These are phyloP conservation scores for Termitomyces sp. DNA, from an alignment of 768 basidiomycete genomes.

Conservation along the genomic window DNA sequence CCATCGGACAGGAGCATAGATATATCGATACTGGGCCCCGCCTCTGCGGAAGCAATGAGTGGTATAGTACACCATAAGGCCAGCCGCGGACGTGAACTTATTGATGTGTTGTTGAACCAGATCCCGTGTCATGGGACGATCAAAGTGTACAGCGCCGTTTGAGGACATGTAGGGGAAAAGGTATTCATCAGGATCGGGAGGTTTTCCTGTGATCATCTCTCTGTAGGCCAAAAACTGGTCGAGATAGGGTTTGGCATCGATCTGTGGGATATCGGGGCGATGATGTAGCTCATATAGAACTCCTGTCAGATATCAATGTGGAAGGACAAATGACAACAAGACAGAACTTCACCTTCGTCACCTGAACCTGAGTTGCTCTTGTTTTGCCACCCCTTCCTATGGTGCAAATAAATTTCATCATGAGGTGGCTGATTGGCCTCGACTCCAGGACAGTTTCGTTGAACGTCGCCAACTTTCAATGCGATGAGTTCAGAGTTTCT, in stretches of 20 bases:
- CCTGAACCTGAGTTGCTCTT: not conserved
- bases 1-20: not conserved
- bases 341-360: no score
- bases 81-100: not conserved
- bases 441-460: not conserved
- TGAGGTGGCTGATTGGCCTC: not conserved
- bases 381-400: constrained; percentile 4
- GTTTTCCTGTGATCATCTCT: no score
- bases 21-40: no score
- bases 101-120: not conserved
- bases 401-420: not conserved
- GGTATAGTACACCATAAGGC: not conserved
- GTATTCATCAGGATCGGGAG: no score
- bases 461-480: not conserved
- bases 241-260: not conserved
- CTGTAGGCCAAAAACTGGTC: no score
- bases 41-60: no score
- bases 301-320: not conserved
- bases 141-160: not conserved
- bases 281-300: not conserved
- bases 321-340: not conserved
- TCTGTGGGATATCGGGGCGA: constrained; percentile 13
- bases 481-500: constrained; percentile 6
- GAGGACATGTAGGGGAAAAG: no score
- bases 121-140: not conserved